Evolutionary conservation across 805 yeast species (phyloP), one percentile per base, ranked within the genome.

Genomic region (Wickerhamiella australiensis): DNA sequence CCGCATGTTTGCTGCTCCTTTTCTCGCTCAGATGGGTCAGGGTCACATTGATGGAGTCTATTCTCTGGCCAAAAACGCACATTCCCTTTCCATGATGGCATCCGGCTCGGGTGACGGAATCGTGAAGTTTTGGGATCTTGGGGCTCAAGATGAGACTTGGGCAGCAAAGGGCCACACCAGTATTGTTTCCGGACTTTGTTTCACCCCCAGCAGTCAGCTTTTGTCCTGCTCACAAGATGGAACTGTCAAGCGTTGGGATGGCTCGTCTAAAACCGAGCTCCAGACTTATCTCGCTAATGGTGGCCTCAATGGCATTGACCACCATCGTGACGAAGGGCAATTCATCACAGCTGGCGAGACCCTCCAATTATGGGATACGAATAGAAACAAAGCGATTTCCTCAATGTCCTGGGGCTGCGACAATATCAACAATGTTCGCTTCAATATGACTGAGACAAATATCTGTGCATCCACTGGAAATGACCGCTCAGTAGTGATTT

Each of bases 31-130:
- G 62, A 68, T 92, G 33, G 99, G 99, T 2, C 75, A 77, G 53
- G 98, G 98, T 7, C 98, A 94, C 62, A 71, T 90, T 51, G 98
- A 92, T 63, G 97, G 96, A 52, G 86, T 92, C 12, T 90, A 92
- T 65, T 70, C 80, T 15, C 75, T 92, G 43, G 94, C 96, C 5
- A 83, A 82, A 64, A 83, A 88, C 65, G 78, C 78, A 61, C 67
- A 74, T 41, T 70, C 76, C 42, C 72, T 87, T 46, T 83, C 79
- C 59, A 80, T 79, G 60, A 66, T 90, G 25, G 96, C 96, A 2
- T 78, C 92, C 8, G 96, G 96, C 8, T 80, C 92, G 6, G 98
- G 95, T 31, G 99, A 92, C 64, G 99, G 99, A 59, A 77, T 84
- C 5, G 75, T 92, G 56, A 92, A 92, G 64, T 84, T 85, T 61